Percentiles rank a stretch among this genome's conserved stretches.
Conservation (phyloP, 2,329 filamentous ascomycete genomes). For the Cryphonectria parasitica region DNA sequence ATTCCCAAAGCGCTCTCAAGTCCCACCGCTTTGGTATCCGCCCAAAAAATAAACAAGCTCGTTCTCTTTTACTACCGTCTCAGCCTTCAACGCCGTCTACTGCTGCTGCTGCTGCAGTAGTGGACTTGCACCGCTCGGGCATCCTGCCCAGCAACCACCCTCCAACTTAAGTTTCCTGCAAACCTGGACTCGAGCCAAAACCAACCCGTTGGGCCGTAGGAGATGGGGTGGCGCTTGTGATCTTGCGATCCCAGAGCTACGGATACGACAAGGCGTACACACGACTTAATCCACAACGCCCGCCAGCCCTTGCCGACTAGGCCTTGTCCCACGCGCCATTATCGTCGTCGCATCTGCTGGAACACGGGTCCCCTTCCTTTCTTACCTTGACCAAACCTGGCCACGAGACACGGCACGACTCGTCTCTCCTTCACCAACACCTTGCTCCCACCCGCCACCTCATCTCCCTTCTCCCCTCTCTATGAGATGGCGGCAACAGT, state of each 20-base stretch:
- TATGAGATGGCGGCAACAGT: constrained; percentile 40
- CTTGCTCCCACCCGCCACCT: not conserved
- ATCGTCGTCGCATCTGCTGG: not conserved
- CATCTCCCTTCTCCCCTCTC: not conserved
- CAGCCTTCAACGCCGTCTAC: constrained; percentile 15
- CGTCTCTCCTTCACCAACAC: not conserved
- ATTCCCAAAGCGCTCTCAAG: not conserved
- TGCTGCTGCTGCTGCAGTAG: not conserved
- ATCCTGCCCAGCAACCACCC: not conserved
- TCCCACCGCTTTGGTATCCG: constrained; percentile 4
- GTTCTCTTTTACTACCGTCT: not conserved
- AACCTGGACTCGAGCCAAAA: constrained; percentile 8
- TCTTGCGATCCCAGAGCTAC: not conserved
- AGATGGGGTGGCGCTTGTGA: constrained; percentile 12
- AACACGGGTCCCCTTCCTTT: not conserved
- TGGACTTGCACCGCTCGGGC: not conserved
- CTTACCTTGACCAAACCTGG: not conserved
- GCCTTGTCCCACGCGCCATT: not conserved
- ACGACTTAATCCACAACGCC: not conserved
- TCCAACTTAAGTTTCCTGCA: not conserved
- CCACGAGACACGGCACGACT: not conserved
- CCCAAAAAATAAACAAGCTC: not conserved
- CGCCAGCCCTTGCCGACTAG: not conserved
- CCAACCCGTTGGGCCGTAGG: not conserved
- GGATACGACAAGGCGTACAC: constrained; percentile 9